Percentiles rank a stretch among this genome's conserved stretches.
phyloP scores from a whole-genome alignment of 805 yeast species.

The Saturnispora sekii region DNA sequence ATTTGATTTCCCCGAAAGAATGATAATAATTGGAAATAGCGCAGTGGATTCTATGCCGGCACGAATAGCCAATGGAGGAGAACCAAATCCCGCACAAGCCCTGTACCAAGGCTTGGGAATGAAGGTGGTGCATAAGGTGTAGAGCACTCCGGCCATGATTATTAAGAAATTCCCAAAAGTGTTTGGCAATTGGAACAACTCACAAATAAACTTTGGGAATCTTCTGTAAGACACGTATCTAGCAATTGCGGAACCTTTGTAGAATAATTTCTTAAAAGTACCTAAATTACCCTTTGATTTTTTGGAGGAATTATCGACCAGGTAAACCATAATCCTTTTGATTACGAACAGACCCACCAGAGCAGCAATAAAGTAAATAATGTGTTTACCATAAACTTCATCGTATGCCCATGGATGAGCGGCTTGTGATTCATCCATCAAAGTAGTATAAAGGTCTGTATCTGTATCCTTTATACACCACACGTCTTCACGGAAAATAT shows the following conservation, averaged over 20 bases:
- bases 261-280: slow-evolving; percentile 3
- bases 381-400: slow-evolving; percentile 29
- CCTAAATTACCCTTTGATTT: slow-evolving; percentile 3
- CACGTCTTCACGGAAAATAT: slow-evolving; percentile 9
- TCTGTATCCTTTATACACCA: slow-evolving; percentile 15
- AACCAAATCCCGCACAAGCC: slow-evolving; percentile 44
- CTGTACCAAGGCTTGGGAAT: slow-evolving; percentile 43
- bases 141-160: slow-evolving; percentile 27
- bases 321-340: slow-evolving; percentile 19
- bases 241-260: slow-evolving; percentile 22
- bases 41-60: slow-evolving; percentile 44
- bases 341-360: slow-evolving; percentile 27
- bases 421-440: slow-evolving; percentile 23
- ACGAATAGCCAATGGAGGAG: slow-evolving; percentile 47
- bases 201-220: slow-evolving; percentile 24
- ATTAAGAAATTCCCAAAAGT: slow-evolving; percentile 29
- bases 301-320: slow-evolving; percentile 13
- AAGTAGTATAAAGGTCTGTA: slow-evolving; percentile 18
- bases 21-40: slow-evolving; percentile 39
- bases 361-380: slow-evolving; percentile 33
- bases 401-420: slow-evolving; percentile 24
- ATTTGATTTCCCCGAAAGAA: slow-evolving; percentile 45
- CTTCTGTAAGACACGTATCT: slow-evolving; percentile 27
- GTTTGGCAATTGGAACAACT: slow-evolving; percentile 30
- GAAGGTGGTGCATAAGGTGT: slow-evolving; percentile 25